These are phyloP conservation scores for Claviceps humidiphila DNA, from an alignment of 2,329 filamentous ascomycete species.

Conservation along the genomic window DNA sequence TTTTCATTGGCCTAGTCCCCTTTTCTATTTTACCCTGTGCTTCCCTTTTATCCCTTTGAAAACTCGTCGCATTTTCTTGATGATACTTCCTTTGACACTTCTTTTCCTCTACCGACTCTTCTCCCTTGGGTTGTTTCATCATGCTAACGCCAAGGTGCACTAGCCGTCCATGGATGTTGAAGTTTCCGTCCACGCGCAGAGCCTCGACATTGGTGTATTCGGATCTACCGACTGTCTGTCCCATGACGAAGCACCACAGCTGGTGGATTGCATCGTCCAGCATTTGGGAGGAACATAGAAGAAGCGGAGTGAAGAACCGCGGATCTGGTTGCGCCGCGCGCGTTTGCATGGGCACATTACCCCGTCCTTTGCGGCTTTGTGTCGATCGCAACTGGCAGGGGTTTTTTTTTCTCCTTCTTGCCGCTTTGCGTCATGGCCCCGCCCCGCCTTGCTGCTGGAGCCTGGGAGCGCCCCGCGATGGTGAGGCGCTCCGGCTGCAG, in stretches of 20 bases:
- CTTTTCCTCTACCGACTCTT: conserved; percentile 1
- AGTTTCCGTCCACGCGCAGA: conserved; percentile 18
- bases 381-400: no score
- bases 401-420: not conserved
- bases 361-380: no score
- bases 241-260: conserved; percentile 10
- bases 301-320: not conserved
- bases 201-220: conserved; percentile 28
- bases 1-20: not conserved
- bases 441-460: not conserved
- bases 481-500: not conserved
- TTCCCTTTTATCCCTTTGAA: no score
- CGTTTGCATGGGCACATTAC: no score
- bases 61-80: no score
- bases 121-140: not conserved
- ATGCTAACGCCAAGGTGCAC: not conserved
- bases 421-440: not conserved
- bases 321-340: no score
- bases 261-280: conserved; percentile 15
- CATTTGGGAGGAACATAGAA: conserved; percentile 5
- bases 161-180: conserved; percentile 30
- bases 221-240: conserved; percentile 18
- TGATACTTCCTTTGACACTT: not conserved
- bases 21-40: not conserved
- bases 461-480: not conserved